Evolutionary conservation across 495 filamentous ascomycete species (phyloP).

Genomic region (Cercophora newfieldiana): DNA sequence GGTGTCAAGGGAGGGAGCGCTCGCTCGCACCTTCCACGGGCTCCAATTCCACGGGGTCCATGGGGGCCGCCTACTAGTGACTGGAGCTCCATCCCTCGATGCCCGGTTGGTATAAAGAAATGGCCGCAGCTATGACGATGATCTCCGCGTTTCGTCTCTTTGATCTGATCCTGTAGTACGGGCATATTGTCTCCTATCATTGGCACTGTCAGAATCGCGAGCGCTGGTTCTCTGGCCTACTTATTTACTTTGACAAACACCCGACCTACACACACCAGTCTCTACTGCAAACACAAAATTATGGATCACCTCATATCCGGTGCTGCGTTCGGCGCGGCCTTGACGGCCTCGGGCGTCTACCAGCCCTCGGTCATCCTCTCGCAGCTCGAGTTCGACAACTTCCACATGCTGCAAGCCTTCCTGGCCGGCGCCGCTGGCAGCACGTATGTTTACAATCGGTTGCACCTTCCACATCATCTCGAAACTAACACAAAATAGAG

Average conservation of each 20-base stretch:
- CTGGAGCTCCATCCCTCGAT: background rate
- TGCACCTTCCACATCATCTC: background rate
- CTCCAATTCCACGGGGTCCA: background rate
- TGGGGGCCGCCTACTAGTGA: background rate
- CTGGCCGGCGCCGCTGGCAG: constrained; percentile 53
- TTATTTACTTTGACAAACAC: background rate
- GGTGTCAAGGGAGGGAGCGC: background rate
- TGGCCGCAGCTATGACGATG: background rate
- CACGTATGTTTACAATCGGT: constrained; percentile 57
- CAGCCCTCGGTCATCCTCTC: constrained; percentile 52
- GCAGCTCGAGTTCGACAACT: constrained; percentile 55
- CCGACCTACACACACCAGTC: background rate
- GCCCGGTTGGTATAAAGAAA: background rate
- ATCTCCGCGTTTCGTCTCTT: background rate
- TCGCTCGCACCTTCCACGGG: background rate
- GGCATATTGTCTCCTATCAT: background rate
- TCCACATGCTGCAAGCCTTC: constrained; percentile 60
- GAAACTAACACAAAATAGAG: constrained; percentile 14
- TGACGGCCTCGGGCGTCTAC: constrained; percentile 54
- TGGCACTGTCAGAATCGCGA: background rate
- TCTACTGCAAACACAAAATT: background rate
- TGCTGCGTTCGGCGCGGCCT: constrained; percentile 54
- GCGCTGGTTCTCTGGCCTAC: background rate
- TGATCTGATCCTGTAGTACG: background rate
- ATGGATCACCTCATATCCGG: constrained; percentile 44